A percentile compares a stretch with the other conserved stretches of the same genome.
Evolutionary conservation across 2,329 filamentous ascomycete genomes (phyloP).

Genomic region (Catunica adiposa): DNA sequence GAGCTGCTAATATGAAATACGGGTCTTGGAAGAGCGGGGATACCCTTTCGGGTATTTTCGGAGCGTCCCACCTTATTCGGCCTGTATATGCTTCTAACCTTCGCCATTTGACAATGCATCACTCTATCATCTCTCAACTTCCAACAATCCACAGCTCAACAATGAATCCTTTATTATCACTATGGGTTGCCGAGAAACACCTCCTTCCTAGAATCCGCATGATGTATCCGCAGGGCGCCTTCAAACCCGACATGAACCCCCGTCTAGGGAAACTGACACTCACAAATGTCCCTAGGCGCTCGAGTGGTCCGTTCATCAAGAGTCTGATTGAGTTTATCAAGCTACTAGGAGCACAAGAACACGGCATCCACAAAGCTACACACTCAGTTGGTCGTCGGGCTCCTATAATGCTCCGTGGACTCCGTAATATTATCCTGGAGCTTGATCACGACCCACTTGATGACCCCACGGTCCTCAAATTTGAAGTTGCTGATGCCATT

Average conservation of each 20-base stretch:
- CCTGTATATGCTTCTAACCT: constrained; percentile 38
- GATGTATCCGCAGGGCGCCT: constrained; percentile 30
- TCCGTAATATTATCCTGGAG: constrained; percentile 39
- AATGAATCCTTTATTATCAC: neutral
- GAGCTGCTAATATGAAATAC: neutral
- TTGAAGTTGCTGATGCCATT: too few species aligned
- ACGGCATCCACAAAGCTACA: constrained; percentile 23
- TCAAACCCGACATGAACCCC: constrained; percentile 40
- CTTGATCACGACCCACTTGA: constrained; percentile 29
- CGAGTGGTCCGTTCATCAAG: constrained; percentile 32
- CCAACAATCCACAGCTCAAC: constrained; percentile 25
- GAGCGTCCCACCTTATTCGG: constrained; percentile 31
- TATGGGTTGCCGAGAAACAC: constrained; percentile 28
- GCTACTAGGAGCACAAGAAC: constrained; percentile 33
- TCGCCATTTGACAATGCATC: constrained; percentile 37
- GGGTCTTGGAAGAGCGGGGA: constrained; percentile 21
- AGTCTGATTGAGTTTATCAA: constrained; percentile 32
- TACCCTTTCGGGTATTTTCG: constrained; percentile 25
- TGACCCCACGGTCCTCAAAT: neutral
- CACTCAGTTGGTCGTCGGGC: constrained; percentile 20
- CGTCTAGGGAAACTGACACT: constrained; percentile 36
- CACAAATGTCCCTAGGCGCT: constrained; percentile 37
- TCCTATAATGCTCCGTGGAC: constrained; percentile 30
- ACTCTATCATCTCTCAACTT: constrained; percentile 41
- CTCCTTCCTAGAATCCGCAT: constrained; percentile 28